Evolutionary conservation across 371 early-diverging fungal genomes (phyloP), one percentile per base, ranked within the genome.

Genomic region (Haplosporangium sp.): DNA sequence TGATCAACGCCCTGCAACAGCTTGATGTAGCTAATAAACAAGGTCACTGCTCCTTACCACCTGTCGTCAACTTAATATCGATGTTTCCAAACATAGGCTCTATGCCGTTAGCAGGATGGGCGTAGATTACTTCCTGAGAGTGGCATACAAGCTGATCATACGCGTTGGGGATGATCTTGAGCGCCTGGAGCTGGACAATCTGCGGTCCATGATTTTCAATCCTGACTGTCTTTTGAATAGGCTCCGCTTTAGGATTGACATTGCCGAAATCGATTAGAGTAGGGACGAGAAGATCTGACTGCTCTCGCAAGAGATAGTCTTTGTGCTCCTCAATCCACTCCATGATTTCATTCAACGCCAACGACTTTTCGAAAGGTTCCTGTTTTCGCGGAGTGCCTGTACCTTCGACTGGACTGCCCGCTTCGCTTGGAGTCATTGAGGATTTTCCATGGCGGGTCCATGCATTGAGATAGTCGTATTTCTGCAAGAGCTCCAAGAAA

Each of bases 11-110:
- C 8, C 10, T 16, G 45, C 45, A 23, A n/a, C 23, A 14, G 29
- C 21, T 12, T 13, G 3, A 14, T n/a, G 7, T 38, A 18, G 38
- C 3, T 11, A 40, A 5, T 55, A 29, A 12, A 42, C 20, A 40
- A 6, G 1, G 13, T 1, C 45, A 14, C 55, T 14, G 12, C 14
- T 12, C 41, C 62, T 36, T 76, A 76, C 77, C 53, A 56, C 71
- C 71, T 50, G 77, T 67, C 0, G 63, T 21, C 13, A 76, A 45
- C 20, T 52, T 43, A 29, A 76, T 63, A 9, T 76, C 71, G 64
- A 76, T 70, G 36, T 70, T 70, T 8, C 67, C 77, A 67, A 76
- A 76, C 77, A 76, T 76, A 4, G 77, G 77, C 53, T 76, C 71
- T 3, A 56, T 67, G 51, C 77, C 77, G 51, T 70, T 66, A 16